phyloP scores from a whole-genome alignment of 148 eudicot genomes.

The Vaccinium corymbosum region DNA sequence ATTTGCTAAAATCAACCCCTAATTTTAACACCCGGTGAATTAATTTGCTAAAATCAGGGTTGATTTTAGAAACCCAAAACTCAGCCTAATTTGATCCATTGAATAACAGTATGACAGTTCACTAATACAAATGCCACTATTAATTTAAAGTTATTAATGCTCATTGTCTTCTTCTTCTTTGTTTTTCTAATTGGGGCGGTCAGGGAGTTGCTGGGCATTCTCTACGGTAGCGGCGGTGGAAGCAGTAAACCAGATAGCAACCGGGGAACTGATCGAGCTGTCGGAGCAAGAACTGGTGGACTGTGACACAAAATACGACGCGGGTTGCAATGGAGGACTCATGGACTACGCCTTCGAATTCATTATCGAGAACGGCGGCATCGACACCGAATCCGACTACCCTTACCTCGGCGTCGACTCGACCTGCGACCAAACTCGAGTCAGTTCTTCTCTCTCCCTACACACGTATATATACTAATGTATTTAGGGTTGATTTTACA shows the following conservation, averaged over 20 bases:
- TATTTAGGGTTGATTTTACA: neutral
- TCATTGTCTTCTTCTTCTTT: no score
- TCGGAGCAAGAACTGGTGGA: constrained; percentile 91
- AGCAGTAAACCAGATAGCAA: constrained; percentile 67
- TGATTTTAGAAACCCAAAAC: no score
- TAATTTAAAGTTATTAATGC: neutral
- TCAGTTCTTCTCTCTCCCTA: constrained; percentile 19
- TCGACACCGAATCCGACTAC: constrained; percentile 74
- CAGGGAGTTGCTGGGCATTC: constrained; percentile 97
- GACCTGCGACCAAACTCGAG: constrained; percentile 57
- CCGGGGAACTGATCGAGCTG: constrained; percentile 62
- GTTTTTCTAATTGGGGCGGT: neutral
- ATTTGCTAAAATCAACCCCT: no score
- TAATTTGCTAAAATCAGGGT: no score
- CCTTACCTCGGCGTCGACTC: constrained; percentile 67
- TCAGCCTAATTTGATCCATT: no score
- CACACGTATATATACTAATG: no score
- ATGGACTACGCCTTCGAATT: constrained; percentile 87
- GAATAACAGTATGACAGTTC: no score
- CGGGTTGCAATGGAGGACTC: constrained; percentile 80
- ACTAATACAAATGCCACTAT: no score
- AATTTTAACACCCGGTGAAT: no score
- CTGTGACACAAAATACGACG: constrained; percentile 54
- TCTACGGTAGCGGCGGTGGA: constrained; percentile 88
- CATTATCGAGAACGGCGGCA: constrained; percentile 72